Evolutionary conservation across 768 basidiomycete genomes (phyloP).

Genomic region (Filobasidium floriforme): DNA sequence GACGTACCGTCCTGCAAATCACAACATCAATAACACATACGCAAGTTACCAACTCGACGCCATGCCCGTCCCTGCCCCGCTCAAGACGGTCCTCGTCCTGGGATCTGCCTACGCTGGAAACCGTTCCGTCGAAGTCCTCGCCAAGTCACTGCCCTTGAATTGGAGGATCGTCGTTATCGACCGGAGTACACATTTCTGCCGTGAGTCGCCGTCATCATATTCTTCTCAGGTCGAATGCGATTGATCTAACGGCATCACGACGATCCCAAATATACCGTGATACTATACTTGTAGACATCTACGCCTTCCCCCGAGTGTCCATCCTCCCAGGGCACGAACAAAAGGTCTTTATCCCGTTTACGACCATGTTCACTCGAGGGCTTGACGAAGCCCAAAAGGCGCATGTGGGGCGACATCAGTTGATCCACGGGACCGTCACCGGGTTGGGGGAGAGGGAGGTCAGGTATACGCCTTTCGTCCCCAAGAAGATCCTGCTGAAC

Average conservation of each 20-base stretch:
- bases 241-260: too few species aligned
- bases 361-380: constrained; percentile 26
- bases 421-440: constrained; percentile 22
- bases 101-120: constrained; percentile 39
- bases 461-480: constrained; percentile 5
- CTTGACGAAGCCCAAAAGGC: constrained; percentile 1
- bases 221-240: too few species aligned
- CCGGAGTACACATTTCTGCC: constrained; percentile 41
- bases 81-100: constrained; percentile 35
- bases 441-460: constrained; percentile 6
- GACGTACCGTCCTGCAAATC: too few species aligned
- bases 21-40: background rate
- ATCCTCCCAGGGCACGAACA: constrained; percentile 35
- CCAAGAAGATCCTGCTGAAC: too few species aligned
- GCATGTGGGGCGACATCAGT: constrained; percentile 8
- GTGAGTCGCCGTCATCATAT: constrained; percentile 26
- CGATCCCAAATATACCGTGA: too few species aligned
- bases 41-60: background rate
- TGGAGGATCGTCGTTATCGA: constrained; percentile 41
- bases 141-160: constrained; percentile 29
- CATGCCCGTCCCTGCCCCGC: constrained; percentile 9
- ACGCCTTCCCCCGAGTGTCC: constrained; percentile 43
- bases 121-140: constrained; percentile 28
- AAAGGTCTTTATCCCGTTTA: constrained; percentile 42
- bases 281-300: constrained; percentile 44